Percentiles rank a stretch among this genome's conserved stretches.
Conservation (phyloP, 2,329 filamentous ascomycete genomes). For the Biscogniauxia mediterranea region DNA sequence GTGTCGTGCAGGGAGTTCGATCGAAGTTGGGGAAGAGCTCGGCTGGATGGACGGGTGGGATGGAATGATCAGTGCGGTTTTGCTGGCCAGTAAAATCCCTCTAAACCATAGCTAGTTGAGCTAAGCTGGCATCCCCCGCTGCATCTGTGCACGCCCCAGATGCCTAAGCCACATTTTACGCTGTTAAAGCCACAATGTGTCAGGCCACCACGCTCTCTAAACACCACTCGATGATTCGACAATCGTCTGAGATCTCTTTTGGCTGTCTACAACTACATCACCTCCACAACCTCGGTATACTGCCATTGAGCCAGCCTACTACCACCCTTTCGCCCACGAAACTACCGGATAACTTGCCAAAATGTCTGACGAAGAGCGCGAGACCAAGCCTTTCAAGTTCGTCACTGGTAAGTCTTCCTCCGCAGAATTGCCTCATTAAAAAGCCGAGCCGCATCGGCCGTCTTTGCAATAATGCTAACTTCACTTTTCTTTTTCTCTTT, state of each 20-base stretch:
- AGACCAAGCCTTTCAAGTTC: constrained; percentile 99
- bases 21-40: background rate
- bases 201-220: constrained; percentile 28
- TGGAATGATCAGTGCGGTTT: background rate
- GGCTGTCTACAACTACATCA: constrained; percentile 34
- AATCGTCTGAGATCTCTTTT: constrained; percentile 18
- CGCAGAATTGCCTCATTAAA: constrained; percentile 30
- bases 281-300: constrained; percentile 23
- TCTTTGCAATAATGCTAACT: constrained; percentile 24
- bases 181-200: constrained; percentile 10
- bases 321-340: constrained; percentile 29
- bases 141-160: background rate
- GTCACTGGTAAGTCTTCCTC: constrained; percentile 77
- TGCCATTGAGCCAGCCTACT: constrained; percentile 32
- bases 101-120: background rate
- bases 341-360: constrained; percentile 47
- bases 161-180: background rate
- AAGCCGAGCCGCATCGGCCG: constrained; percentile 14
- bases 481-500: constrained; percentile 9
- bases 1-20: background rate
- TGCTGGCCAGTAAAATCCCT: background rate
- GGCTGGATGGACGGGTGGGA: background rate
- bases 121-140: background rate
- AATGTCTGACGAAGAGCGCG: constrained; percentile 88
- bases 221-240: constrained; percentile 24